Base-by-base conservation (phyloP, 192 early-diverging fungal genomes). In the Coemansia aciculifera region DNA sequence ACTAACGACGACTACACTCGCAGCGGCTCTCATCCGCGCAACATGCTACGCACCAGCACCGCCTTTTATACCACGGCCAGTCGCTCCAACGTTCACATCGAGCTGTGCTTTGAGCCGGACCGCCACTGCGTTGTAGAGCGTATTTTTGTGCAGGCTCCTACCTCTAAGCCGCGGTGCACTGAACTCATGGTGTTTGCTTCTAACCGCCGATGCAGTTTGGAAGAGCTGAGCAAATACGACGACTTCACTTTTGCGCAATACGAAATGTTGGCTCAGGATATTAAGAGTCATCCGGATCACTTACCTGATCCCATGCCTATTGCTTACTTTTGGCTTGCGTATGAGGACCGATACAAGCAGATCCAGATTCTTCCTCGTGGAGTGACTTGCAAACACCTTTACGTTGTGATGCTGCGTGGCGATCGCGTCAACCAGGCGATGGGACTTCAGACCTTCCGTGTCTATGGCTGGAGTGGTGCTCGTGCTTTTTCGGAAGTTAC, bases 111-210 rank as follows among this genome's bases (percentile, higher is more conserved):
- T 29, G 61, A 61, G 23, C 23, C 36, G 27, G 10, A 34, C 38
- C 67, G 57, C 15, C 76, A 83, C 60, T 62, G 54, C 62, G 64
- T 71, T 12, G 66, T 78, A 24, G 76, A 79, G 48, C 77, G 66
- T 40, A 76, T 79, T 32, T 37, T 69, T 21, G 52, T 84, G 23
- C 57, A 73, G 65, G 72, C 74, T 2, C 66, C 74, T 10, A 67
- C 63, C 42, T 34, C 65, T 2, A n/a, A 46, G 31, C 72, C 72
- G 52, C 78, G 78, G 8, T 85, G 83, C 49, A 62, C 69, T 0
- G 83, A 85, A 38, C 34, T 77, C 13, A 81, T 85, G 83, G 68
- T 85, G 5, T 78, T 85, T 75, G 78, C 77, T 0, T 77, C 78
- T 3, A 75, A 63, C 64, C 68, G 68, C 32, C 72, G 70, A 13